A percentile compares a stretch with the other conserved stretches of the same genome.
phyloP scores from a whole-genome alignment of 257 asterid genomes.

The Ajuga chamaepitys region DNA sequence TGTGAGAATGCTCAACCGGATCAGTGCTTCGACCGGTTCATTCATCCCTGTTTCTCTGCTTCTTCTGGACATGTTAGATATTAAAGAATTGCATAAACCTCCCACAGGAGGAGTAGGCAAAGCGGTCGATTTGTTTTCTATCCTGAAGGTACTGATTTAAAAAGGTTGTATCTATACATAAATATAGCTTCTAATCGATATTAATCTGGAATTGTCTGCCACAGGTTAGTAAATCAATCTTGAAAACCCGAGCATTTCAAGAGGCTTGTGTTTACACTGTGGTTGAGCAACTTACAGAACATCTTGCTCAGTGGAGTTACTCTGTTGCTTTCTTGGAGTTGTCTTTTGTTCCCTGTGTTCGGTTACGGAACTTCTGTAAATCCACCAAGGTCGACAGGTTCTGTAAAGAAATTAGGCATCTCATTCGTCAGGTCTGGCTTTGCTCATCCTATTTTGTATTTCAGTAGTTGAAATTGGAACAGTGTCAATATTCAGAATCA shows the following conservation, averaged over 20 bases:
- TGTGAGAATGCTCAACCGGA: slow-evolving; percentile 82
- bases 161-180: not conserved
- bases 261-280: slow-evolving; percentile 85
- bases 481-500: not conserved
- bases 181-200: not conserved
- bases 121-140: slow-evolving; percentile 65
- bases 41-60: slow-evolving; percentile 78
- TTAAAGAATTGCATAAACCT: slow-evolving; percentile 80
- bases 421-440: slow-evolving; percentile 57
- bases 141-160: slow-evolving; percentile 49
- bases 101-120: slow-evolving; percentile 93
- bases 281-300: slow-evolving; percentile 83
- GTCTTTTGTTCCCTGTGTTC: slow-evolving; percentile 67
- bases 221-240: slow-evolving; percentile 70
- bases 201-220: slow-evolving; percentile 13
- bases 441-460: not conserved
- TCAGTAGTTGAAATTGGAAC: not conserved
- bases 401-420: slow-evolving; percentile 64
- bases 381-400: slow-evolving; percentile 91
- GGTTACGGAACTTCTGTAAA: slow-evolving; percentile 67
- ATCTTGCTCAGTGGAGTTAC: slow-evolving; percentile 89
- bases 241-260: slow-evolving; percentile 88
- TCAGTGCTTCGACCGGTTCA: slow-evolving; percentile 69
- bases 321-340: slow-evolving; percentile 78
- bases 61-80: slow-evolving; percentile 82